These are phyloP conservation scores for Hyaloscypha hepaticicola DNA, from an alignment of 495 filamentous ascomycete genomes.

Conservation along the genomic window DNA sequence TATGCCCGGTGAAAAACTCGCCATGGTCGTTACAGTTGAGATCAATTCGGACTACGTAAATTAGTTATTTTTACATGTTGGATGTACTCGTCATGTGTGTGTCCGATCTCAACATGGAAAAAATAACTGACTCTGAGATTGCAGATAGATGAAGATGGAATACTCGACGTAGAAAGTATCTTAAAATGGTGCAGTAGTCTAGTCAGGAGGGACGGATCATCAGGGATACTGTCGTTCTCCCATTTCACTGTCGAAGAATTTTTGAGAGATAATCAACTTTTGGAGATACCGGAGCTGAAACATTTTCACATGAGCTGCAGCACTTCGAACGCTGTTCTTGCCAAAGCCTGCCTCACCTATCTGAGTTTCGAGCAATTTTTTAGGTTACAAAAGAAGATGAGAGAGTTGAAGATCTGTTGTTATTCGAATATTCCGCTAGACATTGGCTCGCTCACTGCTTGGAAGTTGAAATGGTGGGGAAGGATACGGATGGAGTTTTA, in stretches of 20 bases:
- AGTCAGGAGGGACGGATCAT: conserved; percentile 33
- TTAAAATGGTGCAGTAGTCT: conserved; percentile 15
- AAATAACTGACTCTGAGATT: too few species aligned
- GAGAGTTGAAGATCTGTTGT: background rate
- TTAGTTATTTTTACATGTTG: background rate
- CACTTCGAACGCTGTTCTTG: background rate
- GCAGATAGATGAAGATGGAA: too few species aligned
- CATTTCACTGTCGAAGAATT: conserved; percentile 37
- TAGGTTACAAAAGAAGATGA: background rate
- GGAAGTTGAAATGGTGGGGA: background rate
- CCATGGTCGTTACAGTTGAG: conserved; percentile 3
- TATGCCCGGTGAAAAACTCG: background rate
- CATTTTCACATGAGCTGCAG: background rate
- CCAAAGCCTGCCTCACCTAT: conserved; percentile 13
- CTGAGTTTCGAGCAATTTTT: conserved; percentile 4
- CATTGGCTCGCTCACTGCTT: background rate
- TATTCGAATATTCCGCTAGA: background rate
- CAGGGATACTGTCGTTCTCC: conserved; percentile 35
- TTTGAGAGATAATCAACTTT: conserved; percentile 15
- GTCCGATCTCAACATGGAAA: too few species aligned
- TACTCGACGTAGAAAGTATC: conserved; percentile 16
- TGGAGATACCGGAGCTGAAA: background rate
- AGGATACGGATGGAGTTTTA: background rate
- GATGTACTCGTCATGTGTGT: too few species aligned
- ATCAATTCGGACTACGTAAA: background rate